phyloP scores from a whole-genome alignment of 805 yeast genomes.

The Barnettozyma californica region DNA sequence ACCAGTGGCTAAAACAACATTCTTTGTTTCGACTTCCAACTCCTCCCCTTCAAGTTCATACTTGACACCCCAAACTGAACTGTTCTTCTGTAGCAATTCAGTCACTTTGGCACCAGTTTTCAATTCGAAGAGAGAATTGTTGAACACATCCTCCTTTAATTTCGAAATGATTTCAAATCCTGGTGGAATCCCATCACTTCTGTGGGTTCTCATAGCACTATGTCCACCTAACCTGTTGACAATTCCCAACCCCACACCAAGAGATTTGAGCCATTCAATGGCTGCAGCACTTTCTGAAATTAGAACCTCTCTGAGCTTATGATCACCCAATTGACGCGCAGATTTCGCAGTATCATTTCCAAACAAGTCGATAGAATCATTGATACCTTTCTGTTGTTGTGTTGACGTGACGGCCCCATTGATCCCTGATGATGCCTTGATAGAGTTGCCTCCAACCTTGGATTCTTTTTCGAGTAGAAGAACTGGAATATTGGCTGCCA shows the following conservation, averaged over 20 bases:
- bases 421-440: slow-evolving; percentile 59
- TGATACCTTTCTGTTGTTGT: slow-evolving; percentile 43
- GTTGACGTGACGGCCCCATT: slow-evolving; percentile 67
- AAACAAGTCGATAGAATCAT: slow-evolving; percentile 56
- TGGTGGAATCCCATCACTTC: slow-evolving; percentile 61
- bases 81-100: slow-evolving; percentile 13
- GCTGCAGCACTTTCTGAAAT: slow-evolving; percentile 61
- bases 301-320: slow-evolving; percentile 52
- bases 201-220: slow-evolving; percentile 72
- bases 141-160: slow-evolving; percentile 34
- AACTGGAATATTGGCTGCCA: slow-evolving; percentile 36
- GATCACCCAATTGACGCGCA: slow-evolving; percentile 56
- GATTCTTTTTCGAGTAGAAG: slow-evolving; percentile 43
- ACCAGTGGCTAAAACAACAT: slow-evolving; percentile 52
- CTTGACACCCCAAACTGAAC: slow-evolving; percentile 17
- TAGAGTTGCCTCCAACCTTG: slow-evolving; percentile 52
- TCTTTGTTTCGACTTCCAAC: slow-evolving; percentile 22
- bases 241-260: slow-evolving; percentile 56
- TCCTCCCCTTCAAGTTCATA: slow-evolving; percentile 32
- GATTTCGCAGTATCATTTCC: slow-evolving; percentile 63
- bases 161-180: slow-evolving; percentile 53
- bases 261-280: slow-evolving; percentile 66
- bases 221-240: slow-evolving; percentile 83
- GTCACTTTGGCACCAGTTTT: slow-evolving; percentile 35
- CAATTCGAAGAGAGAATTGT: slow-evolving; percentile 30